A percentile compares a stretch with the other conserved stretches of the same genome.
These are phyloP conservation scores for Diutina pseudorugosa DNA, from an alignment of 1,139 yeast species.

Conservation along the genomic window DNA sequence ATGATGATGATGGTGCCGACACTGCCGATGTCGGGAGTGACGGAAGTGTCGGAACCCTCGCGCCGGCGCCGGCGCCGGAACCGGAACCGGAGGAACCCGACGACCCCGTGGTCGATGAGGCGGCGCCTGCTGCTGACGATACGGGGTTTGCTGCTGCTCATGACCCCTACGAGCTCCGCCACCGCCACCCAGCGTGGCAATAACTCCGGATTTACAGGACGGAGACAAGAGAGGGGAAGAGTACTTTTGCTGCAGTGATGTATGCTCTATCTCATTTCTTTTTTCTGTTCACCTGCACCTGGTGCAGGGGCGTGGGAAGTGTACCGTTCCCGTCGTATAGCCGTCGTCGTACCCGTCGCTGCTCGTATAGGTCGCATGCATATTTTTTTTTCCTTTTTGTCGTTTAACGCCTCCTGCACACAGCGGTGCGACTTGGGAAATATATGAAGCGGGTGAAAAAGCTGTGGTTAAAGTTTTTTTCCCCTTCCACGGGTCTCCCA, in stretches of 20 bases:
- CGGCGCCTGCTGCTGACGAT: background rate
- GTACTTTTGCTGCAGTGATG: no score
- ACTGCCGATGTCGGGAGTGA: background rate
- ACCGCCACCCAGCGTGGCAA: slow-evolving; percentile 1
- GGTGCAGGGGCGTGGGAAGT: background rate
- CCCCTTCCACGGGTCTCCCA: background rate
- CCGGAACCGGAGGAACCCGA: background rate
- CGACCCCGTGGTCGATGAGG: background rate
- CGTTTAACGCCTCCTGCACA: background rate
- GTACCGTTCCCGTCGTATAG: background rate
- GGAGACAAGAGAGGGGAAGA: no score
- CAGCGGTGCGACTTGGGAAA: background rate
- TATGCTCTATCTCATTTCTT: no score
- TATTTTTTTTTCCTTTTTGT: background rate
- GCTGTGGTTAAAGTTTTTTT: no score
- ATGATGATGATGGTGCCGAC: background rate
- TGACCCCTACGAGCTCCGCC: background rate
- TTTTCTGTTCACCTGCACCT: no score
- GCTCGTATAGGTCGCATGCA: background rate
- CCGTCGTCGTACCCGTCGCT: slow-evolving; percentile 1
- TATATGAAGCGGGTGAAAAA: background rate
- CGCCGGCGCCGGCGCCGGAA: background rate
- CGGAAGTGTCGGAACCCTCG: background rate
- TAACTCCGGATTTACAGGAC: no score
- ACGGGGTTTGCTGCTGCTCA: background rate